Percentiles rank a stretch among this genome's conserved stretches.
Evolutionary conservation across 129 eudicot species (phyloP).

Genomic region (Centella asiatica): DNA sequence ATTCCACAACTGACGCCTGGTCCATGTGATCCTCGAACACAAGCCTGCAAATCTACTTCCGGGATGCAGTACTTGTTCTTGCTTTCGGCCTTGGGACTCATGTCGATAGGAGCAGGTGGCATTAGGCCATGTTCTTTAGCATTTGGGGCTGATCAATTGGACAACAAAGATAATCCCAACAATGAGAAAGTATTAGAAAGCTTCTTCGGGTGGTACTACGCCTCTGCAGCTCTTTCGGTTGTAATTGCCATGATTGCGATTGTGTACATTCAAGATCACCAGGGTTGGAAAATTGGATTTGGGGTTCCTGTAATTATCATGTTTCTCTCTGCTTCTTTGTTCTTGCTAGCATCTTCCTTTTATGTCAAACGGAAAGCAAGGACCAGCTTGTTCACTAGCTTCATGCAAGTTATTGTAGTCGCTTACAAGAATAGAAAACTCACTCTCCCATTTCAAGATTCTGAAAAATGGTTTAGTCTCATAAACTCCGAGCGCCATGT

Average conservation of each 20-base stretch:
- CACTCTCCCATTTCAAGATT: constrained; percentile 9
- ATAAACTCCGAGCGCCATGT: constrained; percentile 25
- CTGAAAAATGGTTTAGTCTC: constrained; percentile 22
- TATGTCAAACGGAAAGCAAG: constrained; percentile 41
- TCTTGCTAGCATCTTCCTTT: constrained; percentile 57
- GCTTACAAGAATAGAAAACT: constrained; percentile 36
- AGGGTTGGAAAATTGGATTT: constrained; percentile 70
- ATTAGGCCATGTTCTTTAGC: constrained; percentile 79
- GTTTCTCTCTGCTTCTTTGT: constrained; percentile 49
- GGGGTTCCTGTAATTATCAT: constrained; percentile 67
- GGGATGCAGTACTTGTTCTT: constrained; percentile 36
- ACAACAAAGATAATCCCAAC: constrained; percentile 37
- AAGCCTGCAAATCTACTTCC: constrained; percentile 43
- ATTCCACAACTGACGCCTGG: constrained; percentile 45
- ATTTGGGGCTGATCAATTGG: constrained; percentile 83
- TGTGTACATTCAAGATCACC: constrained; percentile 74
- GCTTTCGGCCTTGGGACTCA: constrained; percentile 42
- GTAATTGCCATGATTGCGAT: constrained; percentile 50
- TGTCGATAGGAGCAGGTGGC: constrained; percentile 96
- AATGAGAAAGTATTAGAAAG: constrained; percentile 50
- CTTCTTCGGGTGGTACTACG: constrained; percentile 74
- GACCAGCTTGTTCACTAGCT: constrained; percentile 37
- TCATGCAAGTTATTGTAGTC: constrained; percentile 37
- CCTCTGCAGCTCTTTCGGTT: constrained; percentile 39
- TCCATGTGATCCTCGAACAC: too few species aligned